Evolutionary conservation across 2,329 filamentous ascomycete genomes (phyloP).

Genomic region (Sclerotiophoma versabilis): DNA sequence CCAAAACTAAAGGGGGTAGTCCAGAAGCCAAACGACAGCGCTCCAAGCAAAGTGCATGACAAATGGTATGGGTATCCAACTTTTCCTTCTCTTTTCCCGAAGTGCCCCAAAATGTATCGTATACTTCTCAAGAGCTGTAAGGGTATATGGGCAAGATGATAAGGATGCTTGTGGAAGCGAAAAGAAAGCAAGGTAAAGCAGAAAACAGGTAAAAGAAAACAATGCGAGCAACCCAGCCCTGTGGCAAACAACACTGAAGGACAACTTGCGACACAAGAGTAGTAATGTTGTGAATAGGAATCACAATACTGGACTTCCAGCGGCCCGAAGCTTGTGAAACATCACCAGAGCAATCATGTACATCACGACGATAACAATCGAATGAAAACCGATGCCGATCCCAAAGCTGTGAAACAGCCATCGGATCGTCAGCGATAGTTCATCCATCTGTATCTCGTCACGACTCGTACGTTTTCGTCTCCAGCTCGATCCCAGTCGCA

Average conservation of each 20-base stretch:
- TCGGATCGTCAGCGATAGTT: not conserved
- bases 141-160: slow-evolving; percentile 17
- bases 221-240: slow-evolving; percentile 16
- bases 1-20: not conserved
- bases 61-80: slow-evolving; percentile 7
- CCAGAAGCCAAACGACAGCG: slow-evolving; percentile 1
- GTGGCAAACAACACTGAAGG: slow-evolving; percentile 14
- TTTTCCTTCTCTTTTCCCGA: slow-evolving; percentile 9
- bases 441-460: slow-evolving; percentile 2
- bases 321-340: not conserved
- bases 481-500: not conserved
- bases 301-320: not conserved
- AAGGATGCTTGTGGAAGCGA: slow-evolving; percentile 3
- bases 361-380: not conserved
- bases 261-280: not conserved
- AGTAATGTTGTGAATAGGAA: not conserved
- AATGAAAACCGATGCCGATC: not conserved
- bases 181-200: not conserved
- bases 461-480: not conserved
- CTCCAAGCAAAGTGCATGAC: slow-evolving; percentile 1
- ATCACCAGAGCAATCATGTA: not conserved
- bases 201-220: not conserved
- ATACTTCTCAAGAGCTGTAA: slow-evolving; percentile 11
- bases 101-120: slow-evolving; percentile 1
- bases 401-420: not conserved